Base-by-base conservation (phyloP, 2,329 filamentous ascomycete genomes). In the Penicillium sp. region DNA sequence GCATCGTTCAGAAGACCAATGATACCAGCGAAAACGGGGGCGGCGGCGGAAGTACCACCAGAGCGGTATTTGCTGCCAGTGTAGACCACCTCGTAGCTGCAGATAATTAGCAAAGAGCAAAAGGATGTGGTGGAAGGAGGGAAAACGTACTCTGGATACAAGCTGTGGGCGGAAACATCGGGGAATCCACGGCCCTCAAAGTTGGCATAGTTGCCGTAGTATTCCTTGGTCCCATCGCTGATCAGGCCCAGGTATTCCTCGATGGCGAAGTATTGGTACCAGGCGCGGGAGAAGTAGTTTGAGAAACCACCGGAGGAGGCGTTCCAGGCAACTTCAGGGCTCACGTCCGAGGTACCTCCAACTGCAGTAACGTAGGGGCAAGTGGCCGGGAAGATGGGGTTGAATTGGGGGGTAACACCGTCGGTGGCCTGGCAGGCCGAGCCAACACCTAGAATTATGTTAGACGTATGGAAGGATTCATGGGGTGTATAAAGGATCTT, bases 311-410 rank as follows among this genome's bases (percentile, higher is more conserved):
- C 80, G 9, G 74, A 73, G 50, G 78, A 73, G 49, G 79, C 79
- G 44, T 79, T 80, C 22, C 83, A 81, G 4, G 80, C 80, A 17
- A 80, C 77, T 69, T 85, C 82, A 19, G 82, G 83, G 58, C 79
- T 64, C 17, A 67, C 72, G 45, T 82, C 76, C 65, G 80, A 76
- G 1, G 86, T 88, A 1, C 85, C 89, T 7, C 89, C 89, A 1
- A 91, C 85, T 2, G 83, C 78, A 0, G 89, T 91, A 8, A 91
- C 84, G 73, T 86, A 91, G 0, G 89, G 89, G 68, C 89, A 92
- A 0, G 84, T 84, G 0, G 84, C 85, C 0, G 89, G 89, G 75
- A 91, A 92, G 5, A 82, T 83, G 1, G 88, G 83, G 47, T 87
- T 78, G 70, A 89, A 87, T 22, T 83, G 80, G 10, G 83, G 82